These are phyloP conservation scores for Candida chauliodis DNA, from an alignment of 805 yeast genomes.

Conservation along the genomic window DNA sequence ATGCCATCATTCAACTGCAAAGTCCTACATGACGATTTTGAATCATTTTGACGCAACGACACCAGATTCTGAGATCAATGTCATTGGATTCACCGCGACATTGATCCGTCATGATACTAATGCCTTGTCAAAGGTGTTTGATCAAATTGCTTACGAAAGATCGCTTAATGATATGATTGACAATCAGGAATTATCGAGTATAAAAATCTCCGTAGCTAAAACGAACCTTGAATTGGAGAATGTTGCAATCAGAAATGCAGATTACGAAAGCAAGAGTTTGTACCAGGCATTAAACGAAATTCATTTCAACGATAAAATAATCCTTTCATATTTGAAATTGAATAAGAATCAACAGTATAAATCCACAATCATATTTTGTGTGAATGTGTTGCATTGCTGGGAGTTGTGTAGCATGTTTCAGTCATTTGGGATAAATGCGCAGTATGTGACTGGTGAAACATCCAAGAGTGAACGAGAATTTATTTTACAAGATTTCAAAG, in stretches of 20 bases:
- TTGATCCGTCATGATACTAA: conserved; percentile 70
- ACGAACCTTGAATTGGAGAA: conserved; percentile 41
- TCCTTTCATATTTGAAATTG: conserved; percentile 46
- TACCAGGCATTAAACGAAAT: conserved; percentile 53
- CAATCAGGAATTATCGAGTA: conserved; percentile 68
- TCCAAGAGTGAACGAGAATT: conserved; percentile 46
- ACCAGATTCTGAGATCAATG: conserved; percentile 43
- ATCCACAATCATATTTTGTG: conserved; percentile 76
- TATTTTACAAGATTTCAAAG: conserved; percentile 55
- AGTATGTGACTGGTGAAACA: conserved; percentile 68
- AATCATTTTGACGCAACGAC: conserved; percentile 52
- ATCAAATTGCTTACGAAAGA: conserved; percentile 70
- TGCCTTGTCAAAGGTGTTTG: conserved; percentile 56
- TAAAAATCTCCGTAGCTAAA: conserved; percentile 57
- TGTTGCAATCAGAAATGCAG: conserved; percentile 38
- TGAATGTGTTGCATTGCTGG: conserved; percentile 64
- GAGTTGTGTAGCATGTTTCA: conserved; percentile 52
- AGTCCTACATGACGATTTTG: conserved; percentile 57
- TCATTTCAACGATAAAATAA: conserved; percentile 52
- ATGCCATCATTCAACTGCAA: conserved; percentile 87
- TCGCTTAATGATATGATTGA: conserved; percentile 62
- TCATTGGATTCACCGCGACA: conserved; percentile 89
- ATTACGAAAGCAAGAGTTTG: conserved; percentile 50
- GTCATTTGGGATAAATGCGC: conserved; percentile 61
- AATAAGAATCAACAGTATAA: conserved; percentile 37